phyloP scores from a whole-genome alignment of 1,284 basidiomycete species.

The Boletus semigastroideus region DNA sequence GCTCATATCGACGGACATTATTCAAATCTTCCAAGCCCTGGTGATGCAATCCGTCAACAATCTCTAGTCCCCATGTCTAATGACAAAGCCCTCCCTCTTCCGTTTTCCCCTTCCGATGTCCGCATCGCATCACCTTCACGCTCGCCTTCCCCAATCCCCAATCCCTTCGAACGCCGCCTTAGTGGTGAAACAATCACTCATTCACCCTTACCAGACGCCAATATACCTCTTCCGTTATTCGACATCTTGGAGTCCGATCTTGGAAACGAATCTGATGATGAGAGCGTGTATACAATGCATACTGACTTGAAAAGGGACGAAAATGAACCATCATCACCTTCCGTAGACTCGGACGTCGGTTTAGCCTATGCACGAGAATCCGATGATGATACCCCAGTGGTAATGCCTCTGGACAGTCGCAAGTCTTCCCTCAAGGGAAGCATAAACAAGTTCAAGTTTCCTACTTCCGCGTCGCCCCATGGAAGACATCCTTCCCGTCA shows the following conservation, averaged over 20 bases:
- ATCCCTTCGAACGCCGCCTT: constrained; percentile 34
- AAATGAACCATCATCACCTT: constrained; percentile 40
- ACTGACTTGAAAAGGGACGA: constrained; percentile 24
- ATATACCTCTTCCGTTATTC: constrained; percentile 42
- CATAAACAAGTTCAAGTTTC: constrained; percentile 29
- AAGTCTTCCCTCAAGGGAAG: constrained; percentile 34
- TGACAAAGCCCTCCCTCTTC: constrained; percentile 19
- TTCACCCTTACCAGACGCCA: constrained; percentile 26
- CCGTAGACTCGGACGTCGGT: constrained; percentile 40
- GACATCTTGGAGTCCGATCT: constrained; percentile 37
- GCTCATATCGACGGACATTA: constrained; percentile 18
- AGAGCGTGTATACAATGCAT: constrained; percentile 34
- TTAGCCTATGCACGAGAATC: constrained; percentile 53
- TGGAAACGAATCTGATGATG: constrained; percentile 33
- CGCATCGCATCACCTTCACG: constrained; percentile 36
- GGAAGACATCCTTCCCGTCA: constrained; percentile 24
- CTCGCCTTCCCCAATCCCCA: constrained; percentile 37
- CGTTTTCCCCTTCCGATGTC: constrained; percentile 20
- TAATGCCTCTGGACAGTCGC: constrained; percentile 30
- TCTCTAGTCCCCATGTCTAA: constrained; percentile 7
- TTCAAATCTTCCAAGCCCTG: constrained; percentile 23
- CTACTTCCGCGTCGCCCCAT: constrained; percentile 11
- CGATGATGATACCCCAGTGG: constrained; percentile 41
- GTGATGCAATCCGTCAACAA: constrained; percentile 15
- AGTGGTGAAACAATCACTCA: constrained; percentile 33